Conservation (phyloP, 768 basidiomycete genomes). For the Boletus rubroflammeus region DNA sequence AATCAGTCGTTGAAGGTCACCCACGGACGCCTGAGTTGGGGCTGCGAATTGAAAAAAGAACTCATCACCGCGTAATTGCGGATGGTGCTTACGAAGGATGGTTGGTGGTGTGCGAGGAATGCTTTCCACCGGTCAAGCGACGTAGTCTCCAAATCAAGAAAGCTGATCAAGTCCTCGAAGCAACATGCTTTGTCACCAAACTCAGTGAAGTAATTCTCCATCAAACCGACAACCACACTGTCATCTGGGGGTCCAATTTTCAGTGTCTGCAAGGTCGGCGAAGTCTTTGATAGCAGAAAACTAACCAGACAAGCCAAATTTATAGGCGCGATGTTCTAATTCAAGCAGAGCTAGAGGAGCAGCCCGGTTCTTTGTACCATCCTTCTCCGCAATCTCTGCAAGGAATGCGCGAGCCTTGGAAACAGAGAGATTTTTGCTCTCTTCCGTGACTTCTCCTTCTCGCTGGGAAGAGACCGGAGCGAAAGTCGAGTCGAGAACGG, state of each 20-base stretch:
- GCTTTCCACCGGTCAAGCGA: slow-evolving; percentile 49
- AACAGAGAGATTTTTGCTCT: slow-evolving; percentile 33
- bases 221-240: slow-evolving; percentile 40
- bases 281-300: background rate
- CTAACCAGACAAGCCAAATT: slow-evolving; percentile 45
- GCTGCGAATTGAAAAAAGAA: slow-evolving; percentile 16
- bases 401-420: slow-evolving; percentile 51
- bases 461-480: slow-evolving; percentile 31
- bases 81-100: slow-evolving; percentile 44
- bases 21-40: slow-evolving; percentile 41
- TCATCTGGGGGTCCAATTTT: slow-evolving; percentile 39
- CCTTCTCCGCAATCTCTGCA: slow-evolving; percentile 51
- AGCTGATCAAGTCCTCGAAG: slow-evolving; percentile 79
- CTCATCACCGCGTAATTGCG: slow-evolving; percentile 4
- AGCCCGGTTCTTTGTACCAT: slow-evolving; percentile 72
- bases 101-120: slow-evolving; percentile 47
- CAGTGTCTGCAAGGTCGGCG: background rate
- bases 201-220: slow-evolving; percentile 65
- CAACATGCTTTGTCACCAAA: slow-evolving; percentile 84
- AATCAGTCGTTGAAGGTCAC: slow-evolving; percentile 62
- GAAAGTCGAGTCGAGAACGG: slow-evolving; percentile 69
- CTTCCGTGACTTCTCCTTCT: slow-evolving; percentile 30
- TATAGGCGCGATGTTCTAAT: slow-evolving; percentile 57
- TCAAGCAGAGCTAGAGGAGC: slow-evolving; percentile 72
- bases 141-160: slow-evolving; percentile 48